These are phyloP conservation scores for Triticum urartu DNA, from an alignment of 176 grass and related monocot species.

Conservation along the genomic window DNA sequence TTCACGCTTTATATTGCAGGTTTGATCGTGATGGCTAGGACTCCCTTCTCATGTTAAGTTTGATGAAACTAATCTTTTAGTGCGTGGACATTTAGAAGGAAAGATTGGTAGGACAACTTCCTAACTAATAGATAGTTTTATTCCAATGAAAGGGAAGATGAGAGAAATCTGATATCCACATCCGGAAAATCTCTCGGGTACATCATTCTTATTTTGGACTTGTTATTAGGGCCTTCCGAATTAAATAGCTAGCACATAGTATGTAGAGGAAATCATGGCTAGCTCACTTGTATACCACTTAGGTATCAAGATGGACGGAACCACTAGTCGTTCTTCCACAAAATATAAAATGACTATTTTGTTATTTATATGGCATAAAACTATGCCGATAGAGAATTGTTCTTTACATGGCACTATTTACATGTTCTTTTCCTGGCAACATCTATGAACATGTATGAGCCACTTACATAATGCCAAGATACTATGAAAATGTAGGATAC, in stretches of 20 bases:
- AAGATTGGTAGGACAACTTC: constrained; percentile 47
- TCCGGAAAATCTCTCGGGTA: constrained; percentile 79
- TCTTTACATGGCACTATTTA: no score
- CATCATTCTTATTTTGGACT: neutral
- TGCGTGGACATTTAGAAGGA: constrained; percentile 70
- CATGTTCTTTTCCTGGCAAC: no score
- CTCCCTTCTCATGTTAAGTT: constrained; percentile 81
- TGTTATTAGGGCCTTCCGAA: neutral
- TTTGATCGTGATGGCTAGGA: constrained; percentile 62
- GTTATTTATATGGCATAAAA: neutral
- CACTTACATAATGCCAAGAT: no score
- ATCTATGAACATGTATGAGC: no score
- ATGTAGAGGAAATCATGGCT: neutral
- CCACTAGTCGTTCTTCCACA: constrained; percentile 65
- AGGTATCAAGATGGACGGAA: constrained; percentile 78
- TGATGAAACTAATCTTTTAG: constrained; percentile 67
- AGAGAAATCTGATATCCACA: constrained; percentile 18
- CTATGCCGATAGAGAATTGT: no score
- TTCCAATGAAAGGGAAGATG: no score
- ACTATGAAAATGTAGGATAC: no score
- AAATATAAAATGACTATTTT: constrained; percentile 61
- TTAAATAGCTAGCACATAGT: neutral
- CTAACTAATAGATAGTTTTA: constrained; percentile 80
- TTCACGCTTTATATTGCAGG: constrained; percentile 38
- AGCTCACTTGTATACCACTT: neutral